Evolutionary conservation across 371 early-diverging fungal species (phyloP), one percentile per base, ranked within the genome.

Genomic region (Haplosporangium sp.): DNA sequence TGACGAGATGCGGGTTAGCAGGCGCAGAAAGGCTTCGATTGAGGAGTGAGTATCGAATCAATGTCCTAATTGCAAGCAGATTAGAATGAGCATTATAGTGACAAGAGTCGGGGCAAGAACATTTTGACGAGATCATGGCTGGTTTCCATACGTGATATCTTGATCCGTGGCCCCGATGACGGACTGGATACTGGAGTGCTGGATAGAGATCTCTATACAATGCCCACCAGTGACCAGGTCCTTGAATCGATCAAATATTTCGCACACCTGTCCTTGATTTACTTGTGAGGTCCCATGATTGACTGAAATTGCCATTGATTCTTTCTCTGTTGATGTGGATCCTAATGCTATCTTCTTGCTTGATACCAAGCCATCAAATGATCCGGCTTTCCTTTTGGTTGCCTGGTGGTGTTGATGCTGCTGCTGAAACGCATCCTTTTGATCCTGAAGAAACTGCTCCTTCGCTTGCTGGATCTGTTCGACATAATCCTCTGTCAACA

Each of bases 1-100:
- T 73, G 55, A 79, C 55, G 21, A 79, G 80, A 16, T 79, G 80
- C 2, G 80, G 80, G 56, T 79, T 79, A 2, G 80, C 80, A 5
- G 80, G 80, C 1, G 48, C 41, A 10, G 80, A 64, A 7, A 79
- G 62, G 50, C 65, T 55, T 20, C 80, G 64, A 20, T 67, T 79
- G 20, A 79, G 54, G 10, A 79, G 60, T 13, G 73, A 72, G 40
- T 79, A 79, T 10, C 65, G 69, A 45, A 79, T 79, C 47, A 79
- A 37, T 0, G 62, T 70, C 14, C 77, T 76, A 54, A 16, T 29
- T n/a, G 41, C 40, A 57, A 8, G 13, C 0, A 18, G 7, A 37
- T 41, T 4, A 14, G n/a, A 23, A 16, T 12, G 14, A 18, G 5
- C 40, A 54, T 13, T 0, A 2, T 14, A 29, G 55, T 1, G 41